Evolutionary conservation across 768 basidiomycete species (phyloP).

Genomic region (Naganishia antarctica): DNA sequence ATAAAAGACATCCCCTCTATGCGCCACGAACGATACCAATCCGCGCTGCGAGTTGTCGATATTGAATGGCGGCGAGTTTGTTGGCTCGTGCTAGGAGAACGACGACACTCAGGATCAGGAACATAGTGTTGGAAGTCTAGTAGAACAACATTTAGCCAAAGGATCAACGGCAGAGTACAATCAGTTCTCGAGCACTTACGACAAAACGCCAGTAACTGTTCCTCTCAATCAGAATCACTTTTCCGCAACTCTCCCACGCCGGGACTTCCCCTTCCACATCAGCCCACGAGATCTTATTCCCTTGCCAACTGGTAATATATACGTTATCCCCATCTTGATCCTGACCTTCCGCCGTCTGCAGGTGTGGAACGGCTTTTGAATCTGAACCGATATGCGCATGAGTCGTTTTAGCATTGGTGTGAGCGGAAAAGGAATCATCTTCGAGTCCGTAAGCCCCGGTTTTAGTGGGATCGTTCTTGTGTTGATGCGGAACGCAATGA

Average conservation of each 20-base stretch:
- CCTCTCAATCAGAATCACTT: conserved; percentile 70
- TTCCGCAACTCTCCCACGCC: conserved; percentile 91
- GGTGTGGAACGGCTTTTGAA: conserved; percentile 7
- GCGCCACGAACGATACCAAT: conserved; percentile 59
- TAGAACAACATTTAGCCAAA: not conserved
- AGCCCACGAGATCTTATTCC: conserved; percentile 18
- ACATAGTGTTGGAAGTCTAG: conserved; percentile 60
- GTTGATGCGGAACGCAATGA: conserved; percentile 59
- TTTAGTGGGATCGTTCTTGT: conserved; percentile 22
- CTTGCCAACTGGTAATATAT: conserved; percentile 17
- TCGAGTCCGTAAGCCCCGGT: conserved; percentile 18
- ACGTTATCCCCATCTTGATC: conserved; percentile 17
- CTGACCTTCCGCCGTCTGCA: conserved; percentile 6
- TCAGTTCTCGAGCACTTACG: conserved; percentile 53
- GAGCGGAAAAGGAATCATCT: conserved; percentile 24
- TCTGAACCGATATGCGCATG: conserved; percentile 12
- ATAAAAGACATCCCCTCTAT: not conserved
- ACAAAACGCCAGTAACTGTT: conserved; percentile 88
- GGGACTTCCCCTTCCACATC: conserved; percentile 54
- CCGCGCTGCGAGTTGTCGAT: conserved; percentile 74
- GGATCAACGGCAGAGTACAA: not conserved
- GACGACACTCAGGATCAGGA: conserved; percentile 62
- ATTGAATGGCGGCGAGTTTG: conserved; percentile 66
- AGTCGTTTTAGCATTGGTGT: not conserved
- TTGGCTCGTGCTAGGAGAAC: conserved; percentile 67